Evolutionary conservation across 768 basidiomycete genomes (phyloP).

Genomic region (Calocybe indica): DNA sequence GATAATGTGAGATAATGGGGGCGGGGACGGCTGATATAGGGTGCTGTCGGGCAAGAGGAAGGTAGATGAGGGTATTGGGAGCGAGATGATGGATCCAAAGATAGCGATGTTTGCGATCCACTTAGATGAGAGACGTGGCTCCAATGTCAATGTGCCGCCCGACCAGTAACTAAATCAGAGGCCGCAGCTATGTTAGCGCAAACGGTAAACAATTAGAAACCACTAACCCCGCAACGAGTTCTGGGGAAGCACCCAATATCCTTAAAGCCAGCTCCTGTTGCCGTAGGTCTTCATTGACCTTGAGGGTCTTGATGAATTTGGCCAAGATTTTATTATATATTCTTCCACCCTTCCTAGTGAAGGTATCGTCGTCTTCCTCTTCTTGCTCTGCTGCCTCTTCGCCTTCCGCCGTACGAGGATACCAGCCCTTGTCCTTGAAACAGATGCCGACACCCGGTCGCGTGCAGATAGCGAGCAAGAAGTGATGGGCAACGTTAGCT

Average conservation of each 20-base stretch:
- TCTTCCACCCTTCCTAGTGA: conserved; percentile 32
- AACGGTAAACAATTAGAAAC: not conserved
- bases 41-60: conserved; percentile 48
- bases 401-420: conserved; percentile 57
- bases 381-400: conserved; percentile 22
- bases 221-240: conserved; percentile 72
- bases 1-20: conserved; percentile 62
- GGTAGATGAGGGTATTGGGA: conserved; percentile 59
- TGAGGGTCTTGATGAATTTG: conserved; percentile 66
- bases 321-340: conserved; percentile 82
- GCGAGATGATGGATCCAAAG: conserved; percentile 70
- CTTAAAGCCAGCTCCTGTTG: conserved; percentile 82
- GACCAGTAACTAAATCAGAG: conserved; percentile 60
- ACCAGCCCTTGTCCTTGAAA: conserved; percentile 89
- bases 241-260: conserved; percentile 79
- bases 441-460: conserved; percentile 81
- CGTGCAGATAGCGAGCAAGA: conserved; percentile 78
- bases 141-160: conserved; percentile 61
- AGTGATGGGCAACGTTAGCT: conserved; percentile 82
- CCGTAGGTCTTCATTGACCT: conserved; percentile 83
- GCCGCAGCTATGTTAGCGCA: conserved; percentile 7
- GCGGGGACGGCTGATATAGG: conserved; percentile 67
- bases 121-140: conserved; percentile 81
- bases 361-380: conserved; percentile 30
- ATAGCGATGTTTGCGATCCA: conserved; percentile 91